Base-by-base conservation (phyloP, 2,329 filamentous ascomycete species). In the Fusarium protoensiforme region DNA sequence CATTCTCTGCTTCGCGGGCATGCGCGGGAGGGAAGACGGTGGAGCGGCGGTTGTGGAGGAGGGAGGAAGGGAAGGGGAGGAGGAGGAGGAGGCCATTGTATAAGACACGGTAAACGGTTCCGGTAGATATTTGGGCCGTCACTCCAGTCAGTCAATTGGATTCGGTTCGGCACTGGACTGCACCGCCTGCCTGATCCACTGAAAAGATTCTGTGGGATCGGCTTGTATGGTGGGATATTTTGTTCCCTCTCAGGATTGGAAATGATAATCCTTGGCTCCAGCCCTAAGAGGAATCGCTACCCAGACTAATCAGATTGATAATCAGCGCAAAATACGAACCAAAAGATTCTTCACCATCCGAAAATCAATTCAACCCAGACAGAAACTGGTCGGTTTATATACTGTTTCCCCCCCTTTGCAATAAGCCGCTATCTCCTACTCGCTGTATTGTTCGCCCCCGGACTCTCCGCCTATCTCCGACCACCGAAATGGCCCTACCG, bases 1-100 rank as follows among this genome's bases (percentile, higher is more conserved):
- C 85, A 87, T 86, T 75, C 80, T 84, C 58, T 82, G 78, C 74
- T 81, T 82, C 35, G 75, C 74, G 60, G 80, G 81, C 77, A 77
- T 80, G 71, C 74, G 80, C 43, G 74, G 78, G 61, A 67, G 64
- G 68, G 58, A 63, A 56, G 64, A 57, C 7, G 71, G 39, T 43
- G 59, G 62, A 57, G 75, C 65, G 31, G 74, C 59, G 22, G 76
- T 66, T 48, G 60, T 63, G 57, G 46, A 59, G 58, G 60, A 41
- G 31, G 48, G 13, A 35, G 51, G 41, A 36, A 7, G 8, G 6
- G 43, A 51, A 31, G 48, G 41, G 39, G 29, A 58, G 63, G 62
- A 6, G 6, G 43, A 51, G 24, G 48, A 36, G 39, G 29, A 58
- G 63, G 62, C 38, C 63, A 64, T 73, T 46, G 43, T 73, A 67